Base-by-base conservation (phyloP, 2,329 filamentous ascomycete genomes). In the Hirsutella minnesotensis region DNA sequence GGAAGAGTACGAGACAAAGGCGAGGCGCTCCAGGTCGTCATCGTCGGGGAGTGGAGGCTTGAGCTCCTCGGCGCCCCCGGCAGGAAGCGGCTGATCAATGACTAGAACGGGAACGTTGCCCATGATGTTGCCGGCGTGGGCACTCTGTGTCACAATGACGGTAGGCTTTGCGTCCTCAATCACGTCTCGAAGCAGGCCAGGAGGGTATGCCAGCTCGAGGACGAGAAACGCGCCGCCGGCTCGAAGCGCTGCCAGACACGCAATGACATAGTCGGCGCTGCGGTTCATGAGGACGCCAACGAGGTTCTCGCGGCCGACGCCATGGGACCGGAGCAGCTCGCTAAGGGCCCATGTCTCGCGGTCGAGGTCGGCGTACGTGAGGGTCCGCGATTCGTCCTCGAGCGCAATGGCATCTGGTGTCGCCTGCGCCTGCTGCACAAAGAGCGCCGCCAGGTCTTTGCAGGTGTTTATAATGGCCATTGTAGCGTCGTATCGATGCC, bases 151-250 rank as follows among this genome's bases (percentile, higher is more conserved):
- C 50, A 90, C 68, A 3, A 89, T 70, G 19, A 86, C 81, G 9
- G 70, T 72, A 3, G 85, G 85, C 22, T 71, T 73, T 10, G 83
- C 81, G 66, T 90, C 85, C 24, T 84, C 79, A 41, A 89, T 73
- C 41, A 89, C 84, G 60, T 88, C 83, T 41, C 81, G 75, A 47
- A 90, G 66, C 39, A 89, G 67, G 44, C 78, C 79, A 0, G 81
- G 75, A 13, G 85, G 85, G 49, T 89, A 89, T 3, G 85, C 85
- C 39, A 87, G 69, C 62, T 90, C 85, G 3, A 90, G 74, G 2
- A 89, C 84, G 5, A 90, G 69, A 56, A 88, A 90, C 2, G 85
- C 85, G 42, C 85, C 85, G 41, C 84, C 85, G 2, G 85, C 84
- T 46, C 82, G 77, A 33, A 89, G 72, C n/a, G 82, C 78, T 21